A percentile compares a stretch with the other conserved stretches of the same genome.
These are phyloP conservation scores for Pisolithus albus DNA, from an alignment of 768 basidiomycete species.

Conservation along the genomic window DNA sequence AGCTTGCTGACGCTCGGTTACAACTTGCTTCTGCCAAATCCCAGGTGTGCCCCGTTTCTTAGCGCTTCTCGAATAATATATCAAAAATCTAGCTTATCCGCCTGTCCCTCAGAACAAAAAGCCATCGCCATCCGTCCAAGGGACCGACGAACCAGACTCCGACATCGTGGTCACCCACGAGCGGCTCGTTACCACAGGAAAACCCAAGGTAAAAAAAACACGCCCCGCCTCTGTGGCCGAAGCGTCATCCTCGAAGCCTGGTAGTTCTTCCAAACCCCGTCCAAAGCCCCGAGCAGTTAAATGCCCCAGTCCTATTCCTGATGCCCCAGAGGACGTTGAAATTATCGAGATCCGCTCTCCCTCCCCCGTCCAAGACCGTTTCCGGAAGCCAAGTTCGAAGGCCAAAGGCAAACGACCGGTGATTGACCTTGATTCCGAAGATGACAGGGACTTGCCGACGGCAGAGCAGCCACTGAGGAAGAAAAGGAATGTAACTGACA, in stretches of 20 bases:
- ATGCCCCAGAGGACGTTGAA: slow-evolving; percentile 26
- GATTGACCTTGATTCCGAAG: slow-evolving; percentile 15
- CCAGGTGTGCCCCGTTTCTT: slow-evolving; percentile 9
- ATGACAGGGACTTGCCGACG: slow-evolving; percentile 10
- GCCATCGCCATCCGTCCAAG: slow-evolving; percentile 1
- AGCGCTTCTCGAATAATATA: slow-evolving; percentile 7
- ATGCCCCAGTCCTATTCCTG: slow-evolving; percentile 10
- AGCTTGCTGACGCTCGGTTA: slow-evolving; percentile 38
- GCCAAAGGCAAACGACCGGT: slow-evolving; percentile 37
- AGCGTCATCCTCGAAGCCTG: slow-evolving; percentile 1
- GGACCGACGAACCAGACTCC: slow-evolving; percentile 4
- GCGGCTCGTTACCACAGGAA: slow-evolving; percentile 11
- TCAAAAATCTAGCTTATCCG: not conserved
- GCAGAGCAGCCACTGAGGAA: slow-evolving; percentile 4
- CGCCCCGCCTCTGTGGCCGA: slow-evolving; percentile 2
- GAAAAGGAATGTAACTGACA: slow-evolving; percentile 10
- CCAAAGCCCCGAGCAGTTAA: slow-evolving; percentile 17
- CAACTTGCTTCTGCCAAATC: slow-evolving; percentile 36
- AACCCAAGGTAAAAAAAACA: slow-evolving; percentile 15
- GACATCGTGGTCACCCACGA: slow-evolving; percentile 21
- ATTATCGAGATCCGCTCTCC: slow-evolving; percentile 8
- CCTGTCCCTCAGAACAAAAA: slow-evolving; percentile 5
- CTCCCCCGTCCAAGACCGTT: slow-evolving; percentile 12
- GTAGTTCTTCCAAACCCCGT: slow-evolving; percentile 16
- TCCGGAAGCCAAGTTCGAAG: slow-evolving; percentile 21